Evolutionary conservation across 202 grass and related monocot genomes (phyloP), one percentile per base, ranked within the genome.

Genomic region (Musa balbisiana): DNA sequence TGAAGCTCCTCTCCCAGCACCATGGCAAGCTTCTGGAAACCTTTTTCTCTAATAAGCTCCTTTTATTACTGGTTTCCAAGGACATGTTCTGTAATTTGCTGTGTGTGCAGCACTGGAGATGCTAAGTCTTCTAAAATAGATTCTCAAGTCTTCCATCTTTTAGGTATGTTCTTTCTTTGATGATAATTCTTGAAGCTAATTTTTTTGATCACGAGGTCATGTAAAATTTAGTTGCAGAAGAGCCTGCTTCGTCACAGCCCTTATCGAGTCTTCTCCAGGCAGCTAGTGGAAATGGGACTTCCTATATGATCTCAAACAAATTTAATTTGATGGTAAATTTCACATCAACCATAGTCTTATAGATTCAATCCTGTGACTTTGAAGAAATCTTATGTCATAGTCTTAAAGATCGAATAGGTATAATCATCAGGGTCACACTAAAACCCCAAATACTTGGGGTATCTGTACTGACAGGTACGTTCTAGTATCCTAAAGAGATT

Each of bases 191-290:
- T 51, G 69, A 24, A 59, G 26, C 74, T 75, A 62, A 27, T 59
- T 75, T 24, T 74, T 80, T 58, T 49, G 23, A 58, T 49, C 20
- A 16, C 43, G 58, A 80, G 72, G 73, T 1, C 71, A 21, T 74
- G 77, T 75, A 70, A 80, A 67, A 84, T 86, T 79, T 84, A 89
- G 95, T 81, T 76, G 89, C 80, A 83, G 91, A 94, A 78, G 82
- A 77, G 56, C 55, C 64, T 49, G 56, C 49, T 67, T 53, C 51
- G 73, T 68, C 81, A 63, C 79, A 55, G 79, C 74, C 85, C n/a
- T 80, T 89, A 27, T 71, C 85, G 74, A 92, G 68, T 76, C 89
- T 81, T 81, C 76, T 73, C 75, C 85, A 76, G 22, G 85, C 87
- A 8, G 66, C 51, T 73, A 86, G 70, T 74, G 64, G 51, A 19